Base-by-base conservation (phyloP, 768 basidiomycete species). In the Russula foetens region DNA sequence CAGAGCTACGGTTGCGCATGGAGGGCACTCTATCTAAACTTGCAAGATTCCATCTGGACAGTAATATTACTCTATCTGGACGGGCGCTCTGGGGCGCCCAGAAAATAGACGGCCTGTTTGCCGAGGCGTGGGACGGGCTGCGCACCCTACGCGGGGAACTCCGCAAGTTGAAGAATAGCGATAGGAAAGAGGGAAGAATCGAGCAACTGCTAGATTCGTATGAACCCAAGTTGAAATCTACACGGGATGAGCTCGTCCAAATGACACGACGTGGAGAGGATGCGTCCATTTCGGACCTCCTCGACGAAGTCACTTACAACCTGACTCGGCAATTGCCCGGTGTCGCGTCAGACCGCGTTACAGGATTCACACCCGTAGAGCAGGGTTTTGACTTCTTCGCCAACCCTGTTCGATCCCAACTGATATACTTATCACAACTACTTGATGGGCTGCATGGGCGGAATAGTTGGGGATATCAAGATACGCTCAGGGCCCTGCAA, bases 241-340 rank as follows among this genome's bases (percentile, higher is more conserved):
- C 35, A 3, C 38, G n/a, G n/a, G n/a, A n/a, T n/a, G n/a, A n/a
- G n/a, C n/a, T n/a, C n/a, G n/a, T n/a, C n/a, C n/a, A n/a, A n/a
- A n/a, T n/a, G n/a, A n/a, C n/a, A n/a, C n/a, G n/a, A n/a, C n/a
- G n/a, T n/a, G n/a, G n/a, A n/a, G n/a, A n/a, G n/a, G n/a, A n/a
- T n/a, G n/a, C n/a, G n/a, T n/a, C n/a, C n/a, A n/a, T n/a, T n/a
- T n/a, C n/a, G n/a, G n/a, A n/a, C n/a, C n/a, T n/a, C n/a, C n/a
- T 62, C 17, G 47, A 62, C 23, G 14, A 58, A 21, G 47, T 21
- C 28, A 56, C 60, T 0, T 48, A 51, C 33, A 19, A 48, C 5
- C 21, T 65, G 41, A 38, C 56, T 9, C 28, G 21, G 19, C 41
- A 56, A 9, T 29, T 65, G 26, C 56, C 63, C 4, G 63, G 63